phyloP scores from a whole-genome alignment of 371 early-diverging fungal genomes.

The Mucor plumbeus region DNA sequence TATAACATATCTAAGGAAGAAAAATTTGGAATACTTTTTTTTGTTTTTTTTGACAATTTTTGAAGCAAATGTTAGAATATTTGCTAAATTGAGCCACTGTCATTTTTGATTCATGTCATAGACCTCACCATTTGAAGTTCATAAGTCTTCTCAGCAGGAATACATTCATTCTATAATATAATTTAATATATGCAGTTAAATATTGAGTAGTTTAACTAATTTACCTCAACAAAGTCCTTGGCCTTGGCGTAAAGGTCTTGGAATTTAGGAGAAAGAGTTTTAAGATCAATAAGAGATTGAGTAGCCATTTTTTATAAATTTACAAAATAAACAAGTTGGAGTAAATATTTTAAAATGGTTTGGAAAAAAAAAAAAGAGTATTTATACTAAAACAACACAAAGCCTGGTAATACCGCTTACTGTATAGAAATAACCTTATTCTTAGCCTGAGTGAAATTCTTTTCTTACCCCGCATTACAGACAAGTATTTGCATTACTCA shows the following conservation, averaged over 20 bases:
- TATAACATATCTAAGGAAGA: too few relatives aligned
- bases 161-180: constrained; percentile 83
- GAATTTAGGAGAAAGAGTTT: constrained; percentile 66
- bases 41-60: too few relatives aligned
- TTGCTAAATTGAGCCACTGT: too few relatives aligned
- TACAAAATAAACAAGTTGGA: neutral
- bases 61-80: too few relatives aligned
- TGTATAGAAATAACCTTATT: constrained; percentile 17
- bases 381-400: neutral
- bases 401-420: constrained; percentile 30
- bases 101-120: too few relatives aligned
- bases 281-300: constrained; percentile 48
- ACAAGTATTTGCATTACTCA: constrained; percentile 19
- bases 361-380: neutral
- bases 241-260: constrained; percentile 71
- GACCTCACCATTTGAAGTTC: constrained; percentile 78
- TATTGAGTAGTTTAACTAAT: neutral
- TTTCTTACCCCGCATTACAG: constrained; percentile 22
- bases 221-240: constrained; percentile 81
- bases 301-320: constrained; percentile 38
- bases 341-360: too few relatives aligned
- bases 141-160: constrained; percentile 88
- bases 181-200: neutral
- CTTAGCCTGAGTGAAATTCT: constrained; percentile 9
- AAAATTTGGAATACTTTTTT: too few relatives aligned